Base-by-base conservation (phyloP, 768 basidiomycete species). In the Tricholoma saponaceum region DNA sequence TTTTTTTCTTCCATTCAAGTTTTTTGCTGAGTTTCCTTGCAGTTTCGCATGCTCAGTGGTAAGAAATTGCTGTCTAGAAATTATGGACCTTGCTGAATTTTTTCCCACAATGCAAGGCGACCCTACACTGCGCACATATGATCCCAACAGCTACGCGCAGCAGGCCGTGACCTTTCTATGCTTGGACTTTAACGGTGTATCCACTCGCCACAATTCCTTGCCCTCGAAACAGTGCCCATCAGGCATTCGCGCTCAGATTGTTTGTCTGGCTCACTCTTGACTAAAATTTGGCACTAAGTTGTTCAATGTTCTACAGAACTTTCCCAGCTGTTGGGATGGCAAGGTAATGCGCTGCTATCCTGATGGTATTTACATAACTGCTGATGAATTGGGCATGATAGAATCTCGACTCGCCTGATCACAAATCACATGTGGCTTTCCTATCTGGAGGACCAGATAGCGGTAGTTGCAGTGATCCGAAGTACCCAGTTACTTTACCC, bases 41-140 rank as follows among this genome's bases (percentile, higher is more conserved):
- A 82, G 81, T 79, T 83, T 67, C 76, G 80, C 56, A 82, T 82
- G 80, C 60, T 85, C 26, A 76, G 72, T 54, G 82, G 82, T 74
- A 69, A 59, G 59, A 64, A 44, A 6, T n/a, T 10, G 47, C 52
- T 53, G 25, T 30, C 12, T 49, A 26, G 20, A 58, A 54, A n/a
- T 47, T 23, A 49, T 51, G 5, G 2, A n/a, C 26, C 30, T 46
- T 30, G 20, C 16, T 54, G 20, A 56, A 9, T 18, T 22, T 3
- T n/a, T 18, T 53, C 13, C 26, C 43, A 41, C 12, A 49, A 44
- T 16, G 23, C 7, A 52, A 74, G 79, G 79, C 47, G 70, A 74
- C 61, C 75, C 76, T 1, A 72, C 72, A 28, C 67, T 81, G 41
- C 75, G 83, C 46, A 75, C 77, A 22, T 82, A 80, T 67, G 73